Conservation (phyloP, 805 yeast genomes). For the Pichia californica region DNA sequence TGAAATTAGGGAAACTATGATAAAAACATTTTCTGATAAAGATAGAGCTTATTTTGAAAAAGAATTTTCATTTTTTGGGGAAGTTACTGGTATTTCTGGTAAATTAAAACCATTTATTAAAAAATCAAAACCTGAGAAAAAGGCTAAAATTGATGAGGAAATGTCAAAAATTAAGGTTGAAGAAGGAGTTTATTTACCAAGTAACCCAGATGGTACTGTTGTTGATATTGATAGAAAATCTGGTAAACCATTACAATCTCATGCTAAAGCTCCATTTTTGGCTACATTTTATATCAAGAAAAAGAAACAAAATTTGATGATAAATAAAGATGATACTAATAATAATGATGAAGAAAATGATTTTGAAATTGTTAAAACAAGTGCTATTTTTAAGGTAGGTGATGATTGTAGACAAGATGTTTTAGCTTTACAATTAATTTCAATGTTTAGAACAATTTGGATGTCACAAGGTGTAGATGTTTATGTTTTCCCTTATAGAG, state of each 20-base stretch:
- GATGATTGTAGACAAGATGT: slow-evolving; percentile 99
- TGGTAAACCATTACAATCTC: slow-evolving; percentile 93
- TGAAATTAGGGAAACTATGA: slow-evolving; percentile 59
- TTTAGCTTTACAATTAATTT: slow-evolving; percentile 83
- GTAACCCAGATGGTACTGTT: slow-evolving; percentile 94
- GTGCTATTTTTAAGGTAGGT: slow-evolving; percentile 98
- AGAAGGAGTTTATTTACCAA: slow-evolving; percentile 86
- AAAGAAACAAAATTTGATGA: slow-evolving; percentile 6
- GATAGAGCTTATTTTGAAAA: slow-evolving; percentile 67
- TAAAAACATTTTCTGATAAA: slow-evolving; percentile 47
- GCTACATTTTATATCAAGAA: slow-evolving; percentile 85
- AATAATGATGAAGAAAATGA: slow-evolving; percentile 29
- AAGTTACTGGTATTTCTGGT: slow-evolving; percentile 90
- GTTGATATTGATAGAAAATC: slow-evolving; percentile 86
- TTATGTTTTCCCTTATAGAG: slow-evolving; percentile 88
- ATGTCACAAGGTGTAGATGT: slow-evolving; percentile 80
- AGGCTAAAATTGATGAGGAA: slow-evolving; percentile 92
- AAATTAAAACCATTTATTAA: slow-evolving; percentile 91
- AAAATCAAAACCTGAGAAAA: slow-evolving; percentile 93
- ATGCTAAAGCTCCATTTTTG: slow-evolving; percentile 98
- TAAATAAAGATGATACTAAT: neutral
- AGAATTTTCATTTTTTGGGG: slow-evolving; percentile 85
- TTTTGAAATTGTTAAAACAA: slow-evolving; percentile 41
- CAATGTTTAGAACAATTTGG: slow-evolving; percentile 91
- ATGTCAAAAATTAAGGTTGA: slow-evolving; percentile 71